Evolutionary conservation across 352 stramenopile species (phyloP).

Genomic region (Phytophthora sp.): DNA sequence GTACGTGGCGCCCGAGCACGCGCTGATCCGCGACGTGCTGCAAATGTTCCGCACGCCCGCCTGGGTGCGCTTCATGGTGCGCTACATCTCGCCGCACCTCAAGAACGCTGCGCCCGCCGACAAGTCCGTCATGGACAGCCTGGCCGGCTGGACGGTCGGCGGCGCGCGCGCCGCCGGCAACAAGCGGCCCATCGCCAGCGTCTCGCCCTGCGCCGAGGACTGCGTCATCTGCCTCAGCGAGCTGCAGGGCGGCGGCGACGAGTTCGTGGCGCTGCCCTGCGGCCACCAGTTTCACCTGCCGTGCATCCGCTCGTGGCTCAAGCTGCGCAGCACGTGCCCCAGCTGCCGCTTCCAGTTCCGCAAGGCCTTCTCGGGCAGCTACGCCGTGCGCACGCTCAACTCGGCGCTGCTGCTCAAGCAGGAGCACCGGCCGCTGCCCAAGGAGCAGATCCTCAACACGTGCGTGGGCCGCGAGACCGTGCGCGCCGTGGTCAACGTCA

Average conservation of each 20-base stretch:
- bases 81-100: conserved; percentile 85
- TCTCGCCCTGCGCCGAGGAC: conserved; percentile 31
- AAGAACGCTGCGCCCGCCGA: conserved; percentile 81
- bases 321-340: conserved; percentile 92
- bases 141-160: conserved; percentile 36
- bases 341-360: conserved; percentile 94
- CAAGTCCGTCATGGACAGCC: conserved; percentile 67
- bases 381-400: conserved; percentile 82
- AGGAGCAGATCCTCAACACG: conserved; percentile 65
- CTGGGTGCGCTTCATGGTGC: conserved; percentile 88
- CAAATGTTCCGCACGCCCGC: conserved; percentile 83
- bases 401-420: conserved; percentile 74
- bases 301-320: conserved; percentile 94
- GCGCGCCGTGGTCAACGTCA: conserved; percentile 79
- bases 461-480: conserved; percentile 65
- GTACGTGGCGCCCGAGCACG: conserved; percentile 71
- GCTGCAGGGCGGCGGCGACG: conserved; percentile 52
- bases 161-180: not conserved
- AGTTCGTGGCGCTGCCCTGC: conserved; percentile 88
- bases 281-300: conserved; percentile 93
- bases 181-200: conserved; percentile 39
- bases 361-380: conserved; percentile 81
- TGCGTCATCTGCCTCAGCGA: conserved; percentile 94
- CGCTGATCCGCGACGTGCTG: conserved; percentile 73
- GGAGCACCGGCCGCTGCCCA: conserved; percentile 59